Evolutionary conservation across 2,329 filamentous ascomycete species (phyloP).

Genomic region (Fusarium agapanthi): DNA sequence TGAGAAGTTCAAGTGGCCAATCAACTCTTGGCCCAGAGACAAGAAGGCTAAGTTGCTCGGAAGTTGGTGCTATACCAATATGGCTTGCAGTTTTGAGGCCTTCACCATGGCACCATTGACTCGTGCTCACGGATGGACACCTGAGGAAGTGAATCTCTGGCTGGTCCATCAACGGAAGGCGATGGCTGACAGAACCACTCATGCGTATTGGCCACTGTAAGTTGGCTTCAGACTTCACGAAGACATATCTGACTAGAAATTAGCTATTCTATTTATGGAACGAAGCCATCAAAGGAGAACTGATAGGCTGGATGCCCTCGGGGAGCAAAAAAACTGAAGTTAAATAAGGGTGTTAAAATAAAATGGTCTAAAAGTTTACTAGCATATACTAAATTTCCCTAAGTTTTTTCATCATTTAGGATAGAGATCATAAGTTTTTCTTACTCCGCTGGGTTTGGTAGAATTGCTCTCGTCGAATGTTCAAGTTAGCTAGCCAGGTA

Average conservation of each 20-base stretch:
- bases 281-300: neutral
- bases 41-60: constrained; percentile 26
- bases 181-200: constrained; percentile 3
- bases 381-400: neutral
- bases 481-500: neutral
- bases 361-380: neutral
- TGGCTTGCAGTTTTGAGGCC: constrained; percentile 25
- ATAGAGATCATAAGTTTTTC: neutral
- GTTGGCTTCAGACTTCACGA: neutral
- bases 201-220: constrained; percentile 30
- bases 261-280: constrained; percentile 23
- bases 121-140: constrained; percentile 21
- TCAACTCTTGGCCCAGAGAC: constrained; percentile 30
- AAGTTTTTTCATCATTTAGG: too few species aligned
- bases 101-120: constrained; percentile 30
- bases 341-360: neutral
- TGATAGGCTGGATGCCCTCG: neutral
- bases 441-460: neutral
- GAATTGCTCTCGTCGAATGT: neutral
- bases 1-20: constrained; percentile 32
- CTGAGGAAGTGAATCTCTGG: constrained; percentile 16
- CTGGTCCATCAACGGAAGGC: constrained; percentile 21
- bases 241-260: neutral
- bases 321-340: neutral
- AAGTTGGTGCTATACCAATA: constrained; percentile 23